Base-by-base conservation (phyloP, 345 rosid genomes). In the Excoecaria cochinchinensis region DNA sequence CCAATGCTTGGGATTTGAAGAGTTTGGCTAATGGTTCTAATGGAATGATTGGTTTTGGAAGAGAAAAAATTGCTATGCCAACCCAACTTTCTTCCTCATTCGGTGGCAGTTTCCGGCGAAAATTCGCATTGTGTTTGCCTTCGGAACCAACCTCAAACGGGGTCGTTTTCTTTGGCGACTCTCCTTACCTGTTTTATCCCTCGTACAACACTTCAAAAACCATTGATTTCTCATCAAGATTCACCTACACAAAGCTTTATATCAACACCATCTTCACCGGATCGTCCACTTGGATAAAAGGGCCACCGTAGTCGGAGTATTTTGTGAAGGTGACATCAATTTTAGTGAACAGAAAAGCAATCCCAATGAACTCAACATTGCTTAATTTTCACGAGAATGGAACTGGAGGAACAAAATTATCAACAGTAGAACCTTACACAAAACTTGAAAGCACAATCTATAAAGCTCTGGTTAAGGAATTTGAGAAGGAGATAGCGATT, bases 61-160 rank as follows among this genome's bases (percentile, higher is more conserved):
- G 42, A 36, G 31, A 46, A 19, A 25, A n/a, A 39, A 24, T 70
- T 53, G 68, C 70, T 6, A 2, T 62, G 22, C 75, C 75, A 11
- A 5, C 63, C 6, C 79, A 77, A 52, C 53, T 77, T 55, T 74
- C 77, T 42, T 53, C 71, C 21, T n/a, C 65, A 22, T 77, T 71
- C 9, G 79, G 74, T 39, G 79, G 69, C 51, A 70, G 8, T 22
- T 46, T 77, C 24, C 62, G 44, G 12, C 69, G 63, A 19, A 77
- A 70, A 62, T 53, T 77, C 14, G 79, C 79, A 13, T 22, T 77
- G 0, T 77, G 79, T 69, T 70, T 77, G 64, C 79, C 79, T 11
- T 77, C 79, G 31, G 31, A 31, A 31, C 31, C 31, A 31, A 31
- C 31, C 31, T 31, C 31, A 1, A 31, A 31, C 31, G 31, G 31